A percentile compares a stretch with the other conserved stretches of the same genome.
Conservation (phyloP, 2,329 filamentous ascomycete species). For the Alternaria sp. region DNA sequence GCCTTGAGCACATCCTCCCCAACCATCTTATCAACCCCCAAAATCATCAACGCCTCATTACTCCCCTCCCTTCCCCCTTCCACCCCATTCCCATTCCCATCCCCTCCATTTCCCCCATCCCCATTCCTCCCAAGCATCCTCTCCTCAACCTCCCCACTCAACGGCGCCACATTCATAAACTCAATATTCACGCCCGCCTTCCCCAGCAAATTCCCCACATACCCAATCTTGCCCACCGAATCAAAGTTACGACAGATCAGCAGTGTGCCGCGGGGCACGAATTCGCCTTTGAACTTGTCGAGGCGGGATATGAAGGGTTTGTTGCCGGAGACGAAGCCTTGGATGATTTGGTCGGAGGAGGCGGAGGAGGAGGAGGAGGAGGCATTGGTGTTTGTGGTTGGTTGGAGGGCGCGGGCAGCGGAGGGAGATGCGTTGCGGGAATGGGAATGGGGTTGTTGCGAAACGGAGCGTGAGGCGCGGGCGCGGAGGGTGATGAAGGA, state of each 20-base stretch:
- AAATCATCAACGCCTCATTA: conserved; percentile 81
- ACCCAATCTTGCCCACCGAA: conserved; percentile 77
- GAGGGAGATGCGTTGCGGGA: conserved; percentile 37
- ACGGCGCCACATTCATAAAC: conserved; percentile 75
- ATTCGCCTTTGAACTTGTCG: conserved; percentile 75
- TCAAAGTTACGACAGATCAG: conserved; percentile 85
- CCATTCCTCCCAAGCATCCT: conserved; percentile 23
- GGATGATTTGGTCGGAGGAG: conserved; percentile 59
- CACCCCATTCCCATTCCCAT: not conserved
- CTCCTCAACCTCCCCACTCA: conserved; percentile 53
- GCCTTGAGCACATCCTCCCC: conserved; percentile 60
- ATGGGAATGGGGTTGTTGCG: conserved; percentile 32
- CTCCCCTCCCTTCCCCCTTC: conserved; percentile 18
- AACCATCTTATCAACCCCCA: conserved; percentile 73
- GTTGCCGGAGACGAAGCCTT: conserved; percentile 71
- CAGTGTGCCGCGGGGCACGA: conserved; percentile 74
- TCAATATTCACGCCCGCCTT: conserved; percentile 76
- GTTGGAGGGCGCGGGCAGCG: conserved; percentile 21
- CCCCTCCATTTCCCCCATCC: not conserved
- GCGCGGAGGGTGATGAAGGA: conserved; percentile 74
- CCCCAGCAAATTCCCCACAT: conserved; percentile 74
- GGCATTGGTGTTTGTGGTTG: not conserved
- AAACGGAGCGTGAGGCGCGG: conserved; percentile 49
- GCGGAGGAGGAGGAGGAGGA: not conserved
- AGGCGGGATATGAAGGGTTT: conserved; percentile 73